Conservation (phyloP, 1,284 basidiomycete genomes). For the Cystobasidium slooffiae region DNA sequence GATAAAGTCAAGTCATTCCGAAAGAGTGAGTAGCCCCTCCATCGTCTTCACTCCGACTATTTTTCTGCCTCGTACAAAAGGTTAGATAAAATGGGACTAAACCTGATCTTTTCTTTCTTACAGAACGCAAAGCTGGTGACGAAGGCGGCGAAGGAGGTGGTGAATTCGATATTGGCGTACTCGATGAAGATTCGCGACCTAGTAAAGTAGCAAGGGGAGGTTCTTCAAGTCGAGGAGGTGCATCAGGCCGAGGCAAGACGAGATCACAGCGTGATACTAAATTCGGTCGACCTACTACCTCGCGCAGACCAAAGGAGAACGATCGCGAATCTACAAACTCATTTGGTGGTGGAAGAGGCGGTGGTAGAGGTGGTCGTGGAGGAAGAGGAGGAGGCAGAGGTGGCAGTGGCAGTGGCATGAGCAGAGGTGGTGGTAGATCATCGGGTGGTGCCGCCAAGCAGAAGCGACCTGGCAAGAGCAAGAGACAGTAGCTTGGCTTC, state of each 20-base stretch:
- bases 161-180: constrained; percentile 74
- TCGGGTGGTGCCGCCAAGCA: constrained; percentile 44
- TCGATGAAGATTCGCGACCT: constrained; percentile 76
- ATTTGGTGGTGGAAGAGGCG: constrained; percentile 55
- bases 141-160: constrained; percentile 63
- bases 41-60: background rate
- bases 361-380: constrained; percentile 55
- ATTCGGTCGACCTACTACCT: constrained; percentile 73
- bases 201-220: constrained; percentile 57
- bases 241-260: constrained; percentile 59
- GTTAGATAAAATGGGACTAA: background rate
- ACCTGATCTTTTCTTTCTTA: background rate
- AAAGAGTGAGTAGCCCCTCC: constrained; percentile 68
- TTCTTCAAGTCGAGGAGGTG: constrained; percentile 54
- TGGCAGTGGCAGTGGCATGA: constrained; percentile 56
- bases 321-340: constrained; percentile 74
- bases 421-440: constrained; percentile 56
- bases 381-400: constrained; percentile 56
- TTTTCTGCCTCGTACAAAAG: background rate
- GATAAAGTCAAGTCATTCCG: constrained; percentile 82
- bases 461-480: constrained; percentile 54
- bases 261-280: constrained; percentile 75
- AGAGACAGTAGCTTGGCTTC: constrained; percentile 11
- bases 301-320: constrained; percentile 75
- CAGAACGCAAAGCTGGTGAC: constrained; percentile 65